These are phyloP conservation scores for Geranomyces variabilis DNA, from an alignment of 192 early-diverging fungal species.

Conservation along the genomic window DNA sequence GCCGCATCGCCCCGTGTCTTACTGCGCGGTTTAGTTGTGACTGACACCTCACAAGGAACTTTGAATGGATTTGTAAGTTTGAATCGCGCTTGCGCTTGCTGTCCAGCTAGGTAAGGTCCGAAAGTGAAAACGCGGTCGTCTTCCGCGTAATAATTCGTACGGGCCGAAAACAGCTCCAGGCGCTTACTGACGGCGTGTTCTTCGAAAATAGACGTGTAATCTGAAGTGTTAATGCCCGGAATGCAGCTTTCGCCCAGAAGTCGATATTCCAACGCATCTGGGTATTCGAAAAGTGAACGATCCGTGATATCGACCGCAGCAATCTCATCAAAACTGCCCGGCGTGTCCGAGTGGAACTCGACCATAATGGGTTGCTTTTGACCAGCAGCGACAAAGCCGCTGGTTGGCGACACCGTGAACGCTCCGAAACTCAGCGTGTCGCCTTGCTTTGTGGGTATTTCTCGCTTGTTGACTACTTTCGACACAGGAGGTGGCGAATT, in stretches of 20 bases:
- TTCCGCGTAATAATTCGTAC: constrained; percentile 64
- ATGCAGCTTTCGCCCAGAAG: constrained; percentile 62
- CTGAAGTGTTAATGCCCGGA: constrained; percentile 64
- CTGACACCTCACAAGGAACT: constrained; percentile 57
- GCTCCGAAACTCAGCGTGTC: constrained; percentile 62
- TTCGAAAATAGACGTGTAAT: constrained; percentile 63
- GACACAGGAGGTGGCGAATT: constrained; percentile 44
- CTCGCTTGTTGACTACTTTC: constrained; percentile 49
- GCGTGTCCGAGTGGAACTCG: constrained; percentile 63
- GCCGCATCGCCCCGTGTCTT: constrained; percentile 52
- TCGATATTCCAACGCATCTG: constrained; percentile 57
- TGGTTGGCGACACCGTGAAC: constrained; percentile 62
- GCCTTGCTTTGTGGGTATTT: constrained; percentile 49
- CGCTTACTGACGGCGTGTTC: constrained; percentile 65
- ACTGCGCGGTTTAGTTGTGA: constrained; percentile 52
- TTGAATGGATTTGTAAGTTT: constrained; percentile 68
- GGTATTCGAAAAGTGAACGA: constrained; percentile 48
- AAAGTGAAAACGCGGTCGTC: constrained; percentile 65
- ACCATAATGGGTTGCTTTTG: constrained; percentile 61
- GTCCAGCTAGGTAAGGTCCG: constrained; percentile 59
- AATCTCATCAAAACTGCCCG: constrained; percentile 62
- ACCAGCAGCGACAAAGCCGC: constrained; percentile 50
- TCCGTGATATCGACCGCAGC: constrained; percentile 63
- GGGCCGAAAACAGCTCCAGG: constrained; percentile 56
- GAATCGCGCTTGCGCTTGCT: constrained; percentile 59